Base-by-base conservation (phyloP, 345 rosid species). In the Adansonia digitata region DNA sequence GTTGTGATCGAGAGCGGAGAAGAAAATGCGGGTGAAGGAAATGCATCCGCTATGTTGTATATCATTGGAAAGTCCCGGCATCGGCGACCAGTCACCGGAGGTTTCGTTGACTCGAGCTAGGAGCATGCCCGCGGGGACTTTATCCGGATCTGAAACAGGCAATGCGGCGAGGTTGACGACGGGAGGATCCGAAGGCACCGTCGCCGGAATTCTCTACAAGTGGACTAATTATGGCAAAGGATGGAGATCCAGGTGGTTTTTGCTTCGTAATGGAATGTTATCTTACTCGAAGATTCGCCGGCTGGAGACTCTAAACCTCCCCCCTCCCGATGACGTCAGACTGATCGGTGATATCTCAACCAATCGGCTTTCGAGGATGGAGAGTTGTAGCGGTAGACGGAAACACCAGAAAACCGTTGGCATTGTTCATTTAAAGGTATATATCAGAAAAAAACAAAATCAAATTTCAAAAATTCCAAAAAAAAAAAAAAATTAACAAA, bases 201-300 rank as follows among this genome's bases (percentile, higher is more conserved):
- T 90, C 7, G 97, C 94, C 52, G 99, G 99, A 74, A 84, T 91
- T 27, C 85, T 95, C 39, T 84, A 89, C 72, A 95, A 95, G 88
- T 95, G 99, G 99, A 95, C 99, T 0, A 95, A 95, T 84, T 95
- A 87, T 81, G 92, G 99, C 13, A 95, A 91, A 73, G 99, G 99
- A 43, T 95, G 99, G 27, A 93, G 98, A 88, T 93, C 96, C 77
- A 85, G 99, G 74, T 95, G 96, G 96, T 93, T 95, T 83, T 78
- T 88, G 49, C 88, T 95, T 71, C 87, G 86, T 56, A 88, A 91
- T 63, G 98, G 96, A 29, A 84, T 87, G 66, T 84, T 95, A 0
- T 93, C 94, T 40, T 95, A 95, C 79, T 95, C 93, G 35, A 93
- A 91, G 88, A 86, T 86, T 82, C 88, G 89, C 45, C 82, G 91